phyloP scores from a whole-genome alignment of 441 rosid genomes.

The Corymbia citriodora region DNA sequence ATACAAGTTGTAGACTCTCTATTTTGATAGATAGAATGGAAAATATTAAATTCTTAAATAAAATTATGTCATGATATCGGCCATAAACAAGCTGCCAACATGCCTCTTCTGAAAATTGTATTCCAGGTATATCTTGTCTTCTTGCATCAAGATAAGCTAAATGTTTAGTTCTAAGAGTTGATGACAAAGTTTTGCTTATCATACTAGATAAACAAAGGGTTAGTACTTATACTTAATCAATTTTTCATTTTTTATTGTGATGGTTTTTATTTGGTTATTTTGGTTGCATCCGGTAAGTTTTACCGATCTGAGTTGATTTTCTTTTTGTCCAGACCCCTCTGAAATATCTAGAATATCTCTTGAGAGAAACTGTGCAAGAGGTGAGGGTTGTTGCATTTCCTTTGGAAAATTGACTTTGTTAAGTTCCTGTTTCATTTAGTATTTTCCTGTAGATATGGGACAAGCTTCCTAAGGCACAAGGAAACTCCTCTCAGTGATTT shows the following conservation, averaged over 20 bases:
- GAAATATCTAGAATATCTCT: slow-evolving; percentile 84
- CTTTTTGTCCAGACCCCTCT: slow-evolving; percentile 67
- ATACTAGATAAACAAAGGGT: slow-evolving; percentile 96
- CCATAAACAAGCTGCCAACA: slow-evolving; percentile 97
- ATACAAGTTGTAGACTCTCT: no score
- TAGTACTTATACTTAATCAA: slow-evolving; percentile 11
- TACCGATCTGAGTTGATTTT: not conserved
- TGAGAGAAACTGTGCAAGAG: slow-evolving; percentile 96
- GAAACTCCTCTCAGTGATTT: no score
- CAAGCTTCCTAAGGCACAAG: no score
- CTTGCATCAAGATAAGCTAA: not conserved
- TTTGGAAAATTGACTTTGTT: not conserved
- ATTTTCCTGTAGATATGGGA: no score
- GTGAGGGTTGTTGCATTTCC: slow-evolving; percentile 22
- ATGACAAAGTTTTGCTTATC: slow-evolving; percentile 32
- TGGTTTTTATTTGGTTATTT: not conserved
- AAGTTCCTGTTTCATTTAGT: no score
- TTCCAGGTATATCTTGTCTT: slow-evolving; percentile 57
- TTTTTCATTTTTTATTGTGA: not conserved
- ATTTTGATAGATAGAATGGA: no score
- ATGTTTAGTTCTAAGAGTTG: not conserved
- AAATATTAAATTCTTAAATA: no score
- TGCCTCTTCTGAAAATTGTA: slow-evolving; percentile 84
- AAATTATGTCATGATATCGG: slow-evolving; percentile 61
- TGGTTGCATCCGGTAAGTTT: not conserved